Base-by-base conservation (phyloP, 2,329 filamentous ascomycete species). In the Didymella lethalis region DNA sequence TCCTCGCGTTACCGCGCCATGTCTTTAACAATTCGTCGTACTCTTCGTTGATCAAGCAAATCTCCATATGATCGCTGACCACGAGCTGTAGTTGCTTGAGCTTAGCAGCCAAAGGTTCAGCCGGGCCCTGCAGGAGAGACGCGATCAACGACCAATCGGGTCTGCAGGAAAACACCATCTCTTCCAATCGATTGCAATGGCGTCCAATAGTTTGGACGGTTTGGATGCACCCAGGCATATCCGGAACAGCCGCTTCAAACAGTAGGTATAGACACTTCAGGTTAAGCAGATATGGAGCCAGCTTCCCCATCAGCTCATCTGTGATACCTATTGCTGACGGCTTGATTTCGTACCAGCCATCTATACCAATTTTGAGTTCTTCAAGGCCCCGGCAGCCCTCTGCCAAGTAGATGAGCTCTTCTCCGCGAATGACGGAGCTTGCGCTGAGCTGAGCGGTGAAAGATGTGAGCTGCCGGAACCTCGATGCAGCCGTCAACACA, bases 291-390 rank as follows among this genome's bases (percentile, higher is more conserved):
- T 5, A 16, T 2, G 12, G 36, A 32, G 48, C 36, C 6, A 51
- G 12, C 5, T 32, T 11, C 2, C 12, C 26, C 12, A 51, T 51
- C 18, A 51, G 38, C 6, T 43, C 26, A 28, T 51, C 26, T 34
- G 48, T 51, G 12, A 51, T n/a, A 4, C 38, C 38, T 16, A 12
- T 44, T 18, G 48, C 48, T 6, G 48, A 32, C 5, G 48, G 48
- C 8, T 23, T 29, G 12, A 18, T 26, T 0, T 41, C 25, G 28
- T 10, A 31, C 28, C 48, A 51, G 36, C n/a, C 20, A 8, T 51
- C 48, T 7, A 43, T n/a, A 6, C 48, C 38, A n/a, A 51, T 51
- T 28, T 51, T 28, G 14, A 51, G 11, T 12, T 44, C 26, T 14
- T 51, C 26, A 4, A 51, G 26, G n/a, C 23, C 12, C 11, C 28